Evolutionary conservation across 2,329 filamentous ascomycete genomes (phyloP), one percentile per base, ranked within the genome.

Genomic region (Arthrobotrys sphaeroides): DNA sequence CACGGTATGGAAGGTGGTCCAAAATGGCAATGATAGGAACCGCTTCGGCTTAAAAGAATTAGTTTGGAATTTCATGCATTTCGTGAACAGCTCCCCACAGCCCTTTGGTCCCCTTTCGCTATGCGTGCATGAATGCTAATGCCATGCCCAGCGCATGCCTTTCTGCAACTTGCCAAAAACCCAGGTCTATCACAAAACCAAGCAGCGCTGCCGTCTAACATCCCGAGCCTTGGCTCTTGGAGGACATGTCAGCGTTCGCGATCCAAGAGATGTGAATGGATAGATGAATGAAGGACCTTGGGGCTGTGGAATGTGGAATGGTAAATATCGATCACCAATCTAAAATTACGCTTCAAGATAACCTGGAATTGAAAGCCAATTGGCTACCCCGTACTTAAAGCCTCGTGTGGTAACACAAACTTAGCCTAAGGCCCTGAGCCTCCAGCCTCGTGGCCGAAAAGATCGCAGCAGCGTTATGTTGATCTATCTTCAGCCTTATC

Each of bases 401-500:
- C 9, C 51, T 36, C 51, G 16, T 55, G 12, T 38, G 51, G 51
- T 55, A 24, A n/a, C 51, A 55, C 51, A 55, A n/a, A n/a, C n/a
- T n/a, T n/a, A n/a, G n/a, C n/a, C n/a, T n/a, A n/a, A 38, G 16
- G 20, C 9, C 31, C 31, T 55, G 31, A 38, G 12, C n/a, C 31
- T 38, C 28, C 49, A 22, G 16, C 49, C 49, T 55, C 49, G 49
- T 55, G 49, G 49, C 49, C 10, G 9, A 38, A 55, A 31, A 18
- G 31, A 55, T 55, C 49, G 18, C 49, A 55, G 12, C 16, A 22
- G 49, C 49, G 28, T 10, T 38, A 36, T 22, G 49, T 31, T 16
- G 18, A 55, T 22, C 49, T 22, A 55, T 55, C 31, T 36, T 55
- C 49, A 55, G 49, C 49, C 49, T 55, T 55, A 55, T 55, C 49